Conservation (phyloP, 768 basidiomycete species). For the Daedalea quercina region DNA sequence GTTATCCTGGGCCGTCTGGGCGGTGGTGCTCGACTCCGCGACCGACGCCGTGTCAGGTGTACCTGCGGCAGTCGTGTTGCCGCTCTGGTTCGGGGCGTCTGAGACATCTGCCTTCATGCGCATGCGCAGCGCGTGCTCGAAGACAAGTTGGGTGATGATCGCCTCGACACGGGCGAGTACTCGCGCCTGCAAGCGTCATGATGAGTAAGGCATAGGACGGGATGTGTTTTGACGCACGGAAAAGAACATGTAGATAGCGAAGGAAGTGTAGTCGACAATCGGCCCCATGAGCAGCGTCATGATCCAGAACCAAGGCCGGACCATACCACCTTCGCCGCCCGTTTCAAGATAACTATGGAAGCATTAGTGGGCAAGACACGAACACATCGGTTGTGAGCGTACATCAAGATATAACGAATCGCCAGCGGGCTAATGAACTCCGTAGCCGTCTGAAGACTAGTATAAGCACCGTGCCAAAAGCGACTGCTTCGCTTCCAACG, state of each 20-base stretch:
- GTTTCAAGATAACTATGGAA: conserved; percentile 25
- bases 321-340: conserved; percentile 36
- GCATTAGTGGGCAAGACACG: not conserved
- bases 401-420: not conserved
- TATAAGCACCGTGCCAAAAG: not conserved
- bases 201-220: not conserved
- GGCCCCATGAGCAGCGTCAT: conserved; percentile 42
- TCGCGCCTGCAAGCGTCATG: conserved; percentile 21
- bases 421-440: not conserved
- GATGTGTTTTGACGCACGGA: not conserved
- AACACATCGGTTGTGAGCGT: not conserved
- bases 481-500: not conserved
- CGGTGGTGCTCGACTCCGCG: conserved; percentile 1
- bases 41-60: conserved; percentile 21
- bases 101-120: conserved; percentile 34
- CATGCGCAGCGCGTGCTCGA: conserved; percentile 49
- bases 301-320: conserved; percentile 71
- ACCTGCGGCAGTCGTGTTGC: conserved; percentile 14
- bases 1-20: conserved; percentile 4
- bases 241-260: conserved; percentile 45
- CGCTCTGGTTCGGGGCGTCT: not conserved
- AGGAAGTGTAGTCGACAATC: conserved; percentile 30
- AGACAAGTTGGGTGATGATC: conserved; percentile 47
- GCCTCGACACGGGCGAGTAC: conserved; percentile 34
- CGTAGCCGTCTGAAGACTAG: not conserved